Conservation (phyloP, 2,329 filamentous ascomycete species). For the Sarocladium oryzae region DNA sequence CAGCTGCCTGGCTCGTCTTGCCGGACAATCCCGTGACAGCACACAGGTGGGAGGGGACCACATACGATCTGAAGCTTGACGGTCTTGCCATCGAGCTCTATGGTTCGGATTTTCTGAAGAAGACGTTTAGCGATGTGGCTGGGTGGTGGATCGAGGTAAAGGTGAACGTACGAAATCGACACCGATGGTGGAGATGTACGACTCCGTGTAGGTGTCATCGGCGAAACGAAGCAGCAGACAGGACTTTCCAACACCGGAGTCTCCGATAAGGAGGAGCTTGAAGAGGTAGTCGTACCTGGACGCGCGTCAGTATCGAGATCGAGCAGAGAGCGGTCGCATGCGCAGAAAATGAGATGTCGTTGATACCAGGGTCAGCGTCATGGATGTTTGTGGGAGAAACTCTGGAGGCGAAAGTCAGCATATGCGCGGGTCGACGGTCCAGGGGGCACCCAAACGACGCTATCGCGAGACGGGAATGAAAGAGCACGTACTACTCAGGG, state of each 20-base stretch:
- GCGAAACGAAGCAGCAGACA: constrained; percentile 96
- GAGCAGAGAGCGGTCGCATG: background rate
- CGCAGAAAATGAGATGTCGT: background rate
- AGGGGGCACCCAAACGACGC: constrained; percentile 23
- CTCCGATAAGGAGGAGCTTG: constrained; percentile 99
- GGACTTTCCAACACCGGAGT: constrained; percentile 99
- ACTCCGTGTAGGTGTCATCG: constrained; percentile 98
- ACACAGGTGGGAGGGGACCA: constrained; percentile 15
- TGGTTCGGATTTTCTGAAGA: constrained; percentile 96
- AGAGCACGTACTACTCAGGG: constrained; percentile 79
- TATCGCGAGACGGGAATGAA: constrained; percentile 18
- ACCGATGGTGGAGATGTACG: constrained; percentile 99
- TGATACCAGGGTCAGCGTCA: constrained; percentile 18
- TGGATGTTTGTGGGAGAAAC: constrained; percentile 10
- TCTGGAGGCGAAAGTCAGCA: constrained; percentile 11
- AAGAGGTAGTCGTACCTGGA: constrained; percentile 99
- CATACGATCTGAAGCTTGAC: constrained; percentile 98
- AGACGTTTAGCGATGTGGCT: constrained; percentile 14
- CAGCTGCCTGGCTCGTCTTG: background rate
- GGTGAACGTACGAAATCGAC: constrained; percentile 82
- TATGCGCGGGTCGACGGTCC: constrained; percentile 11
- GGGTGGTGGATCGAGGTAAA: background rate
- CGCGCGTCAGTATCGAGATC: constrained; percentile 15
- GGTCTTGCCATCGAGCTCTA: constrained; percentile 98
- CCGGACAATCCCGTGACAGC: background rate